Base-by-base conservation (phyloP, 73 alveolate genomes). In the Stentor coeruleus region DNA sequence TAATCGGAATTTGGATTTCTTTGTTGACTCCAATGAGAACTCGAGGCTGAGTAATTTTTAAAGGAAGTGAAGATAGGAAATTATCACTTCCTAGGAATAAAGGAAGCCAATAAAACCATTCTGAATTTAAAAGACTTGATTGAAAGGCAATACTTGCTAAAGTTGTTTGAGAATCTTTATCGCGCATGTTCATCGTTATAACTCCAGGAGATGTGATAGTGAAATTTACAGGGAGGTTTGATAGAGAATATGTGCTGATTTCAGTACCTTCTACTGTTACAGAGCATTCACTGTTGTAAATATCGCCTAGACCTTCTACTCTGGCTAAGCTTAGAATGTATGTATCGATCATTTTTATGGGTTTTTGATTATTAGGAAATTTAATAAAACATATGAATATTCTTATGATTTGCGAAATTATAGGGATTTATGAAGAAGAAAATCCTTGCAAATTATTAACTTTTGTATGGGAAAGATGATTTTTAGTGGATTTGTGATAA, bases 81-180 rank as follows among this genome's bases (percentile, higher is more conserved):
- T 49, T 49, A 11, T 49, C 66, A 20, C 66, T 49, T 49, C 28
- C 6, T 49, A 49, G 20, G 66, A 49, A 49, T 6, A 49, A 20
- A 49, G 66, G 66, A 49, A 49, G 66, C 66, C 66, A 49, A 49
- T 49, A 49, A 49, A 49, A 49, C 66, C 66, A 49, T 6, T 49
- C 66, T 11, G 6, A 20, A 20, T 6, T 6, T 20, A 49, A 20
- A 11, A 49, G 66, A 49, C 28, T 6, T 11, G 28, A 11, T 49
- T 49, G 66, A 49, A 49, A 49, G 6, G 66, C 6, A 49, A 49
- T 6, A 49, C 66, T 20, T 49, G 66, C 66, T 11, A 49, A 11
- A 11, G 6, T 49, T 20, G 66, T 49, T 6, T 49, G 6, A 49
- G 66, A 49, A 20, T 6, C 6, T 49, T 6, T 49, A 11, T 49